These are phyloP conservation scores for Metarhizium anisopliae DNA, from an alignment of 2,329 filamentous ascomycete species.

Conservation along the genomic window DNA sequence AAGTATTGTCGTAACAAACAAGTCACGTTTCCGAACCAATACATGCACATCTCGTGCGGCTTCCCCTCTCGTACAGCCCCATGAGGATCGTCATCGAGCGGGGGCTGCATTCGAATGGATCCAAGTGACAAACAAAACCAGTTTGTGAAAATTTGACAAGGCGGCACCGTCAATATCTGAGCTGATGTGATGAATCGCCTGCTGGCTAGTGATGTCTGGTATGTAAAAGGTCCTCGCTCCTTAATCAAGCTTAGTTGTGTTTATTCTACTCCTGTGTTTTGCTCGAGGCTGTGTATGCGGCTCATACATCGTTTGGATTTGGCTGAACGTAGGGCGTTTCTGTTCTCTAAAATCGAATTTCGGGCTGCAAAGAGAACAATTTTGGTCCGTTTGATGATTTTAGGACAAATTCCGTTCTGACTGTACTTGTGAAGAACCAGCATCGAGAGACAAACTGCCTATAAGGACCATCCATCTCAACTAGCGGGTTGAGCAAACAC, in stretches of 20 bases:
- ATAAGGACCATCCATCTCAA: background rate
- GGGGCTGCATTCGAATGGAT: background rate
- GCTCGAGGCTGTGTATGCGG: background rate
- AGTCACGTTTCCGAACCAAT: background rate
- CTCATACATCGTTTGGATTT: background rate
- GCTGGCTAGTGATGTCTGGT: background rate
- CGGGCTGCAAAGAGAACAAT: background rate
- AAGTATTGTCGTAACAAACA: background rate
- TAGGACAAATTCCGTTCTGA: too few species aligned
- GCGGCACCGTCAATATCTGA: background rate
- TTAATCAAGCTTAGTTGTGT: background rate
- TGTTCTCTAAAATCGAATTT: too few species aligned
- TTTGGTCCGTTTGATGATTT: too few species aligned
- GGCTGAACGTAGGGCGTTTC: background rate
- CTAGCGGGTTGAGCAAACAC: conserved; percentile 16
- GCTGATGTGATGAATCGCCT: background rate
- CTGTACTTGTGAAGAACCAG: background rate
- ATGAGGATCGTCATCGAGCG: background rate
- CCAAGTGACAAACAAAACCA: background rate
- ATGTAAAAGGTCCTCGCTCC: background rate
- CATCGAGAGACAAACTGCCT: background rate
- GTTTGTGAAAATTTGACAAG: background rate
- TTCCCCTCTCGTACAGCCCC: background rate
- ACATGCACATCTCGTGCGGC: background rate
- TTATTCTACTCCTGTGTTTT: background rate